These are phyloP conservation scores for Calcarisporium arbuscula DNA, from an alignment of 2,329 filamentous ascomycete species.

Conservation along the genomic window DNA sequence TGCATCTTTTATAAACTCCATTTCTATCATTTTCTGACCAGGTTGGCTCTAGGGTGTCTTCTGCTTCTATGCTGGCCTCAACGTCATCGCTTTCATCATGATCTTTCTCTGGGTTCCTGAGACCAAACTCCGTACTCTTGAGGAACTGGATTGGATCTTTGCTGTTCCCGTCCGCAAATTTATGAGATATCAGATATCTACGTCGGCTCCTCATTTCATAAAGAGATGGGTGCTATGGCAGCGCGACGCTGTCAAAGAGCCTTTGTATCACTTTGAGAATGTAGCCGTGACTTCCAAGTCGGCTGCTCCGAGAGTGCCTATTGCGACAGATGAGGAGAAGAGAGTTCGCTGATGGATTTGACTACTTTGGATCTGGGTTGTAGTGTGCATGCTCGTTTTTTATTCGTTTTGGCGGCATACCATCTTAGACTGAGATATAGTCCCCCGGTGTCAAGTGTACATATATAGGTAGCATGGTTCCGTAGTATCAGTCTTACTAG, in stretches of 20 bases:
- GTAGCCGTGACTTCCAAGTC: too few relatives aligned
- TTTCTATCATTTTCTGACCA: slow-evolving; percentile 32
- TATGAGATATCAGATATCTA: slow-evolving; percentile 25
- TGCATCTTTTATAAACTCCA: too few relatives aligned
- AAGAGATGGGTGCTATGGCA: slow-evolving; percentile 26
- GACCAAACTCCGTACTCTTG: slow-evolving; percentile 27
- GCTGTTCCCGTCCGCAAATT: slow-evolving; percentile 30
- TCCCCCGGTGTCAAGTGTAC: too few relatives aligned
- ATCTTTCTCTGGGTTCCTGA: slow-evolving; percentile 28
- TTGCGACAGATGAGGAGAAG: too few relatives aligned
- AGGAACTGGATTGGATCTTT: slow-evolving; percentile 29
- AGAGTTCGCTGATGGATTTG: too few relatives aligned
- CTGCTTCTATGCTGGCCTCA: slow-evolving; percentile 32
- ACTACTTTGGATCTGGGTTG: too few relatives aligned
- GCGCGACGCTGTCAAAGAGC: slow-evolving; percentile 22
- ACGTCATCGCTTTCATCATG: slow-evolving; percentile 25
- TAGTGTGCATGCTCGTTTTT: too few relatives aligned
- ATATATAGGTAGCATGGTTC: too few relatives aligned
- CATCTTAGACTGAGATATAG: too few relatives aligned
- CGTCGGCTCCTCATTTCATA: slow-evolving; percentile 26
- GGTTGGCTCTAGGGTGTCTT: slow-evolving; percentile 29
- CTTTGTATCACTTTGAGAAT: slow-evolving; percentile 30
- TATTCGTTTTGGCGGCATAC: too few relatives aligned
- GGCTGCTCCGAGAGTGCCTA: too few relatives aligned
- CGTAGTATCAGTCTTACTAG: too few relatives aligned